These are phyloP conservation scores for Neoarthrinium moseri DNA, from an alignment of 2,329 filamentous ascomycete species.

Conservation along the genomic window DNA sequence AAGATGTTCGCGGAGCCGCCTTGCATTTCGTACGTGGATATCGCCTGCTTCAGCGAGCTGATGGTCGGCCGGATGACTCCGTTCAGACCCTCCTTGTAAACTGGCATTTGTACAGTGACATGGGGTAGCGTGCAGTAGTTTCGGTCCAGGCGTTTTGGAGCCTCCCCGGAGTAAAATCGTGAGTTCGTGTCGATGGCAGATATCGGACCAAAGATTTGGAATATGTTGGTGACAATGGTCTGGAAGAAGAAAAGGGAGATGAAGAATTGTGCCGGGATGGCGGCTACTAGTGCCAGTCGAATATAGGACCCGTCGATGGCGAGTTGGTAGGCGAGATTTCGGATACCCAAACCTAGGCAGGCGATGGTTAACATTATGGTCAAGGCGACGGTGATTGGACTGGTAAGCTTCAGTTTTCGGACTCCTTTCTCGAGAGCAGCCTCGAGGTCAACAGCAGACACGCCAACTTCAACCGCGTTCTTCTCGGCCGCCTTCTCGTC, in stretches of 20 bases:
- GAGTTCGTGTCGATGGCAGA: conserved; percentile 43
- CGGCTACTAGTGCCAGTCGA: conserved; percentile 52
- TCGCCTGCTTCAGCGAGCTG: conserved; percentile 53
- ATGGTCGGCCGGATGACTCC: conserved; percentile 55
- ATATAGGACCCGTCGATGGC: conserved; percentile 50
- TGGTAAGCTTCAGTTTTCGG: conserved; percentile 53
- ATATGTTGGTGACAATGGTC: conserved; percentile 46
- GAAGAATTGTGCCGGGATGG: conserved; percentile 56
- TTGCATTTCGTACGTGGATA: conserved; percentile 58
- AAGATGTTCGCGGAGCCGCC: conserved; percentile 69
- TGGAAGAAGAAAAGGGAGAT: conserved; percentile 51
- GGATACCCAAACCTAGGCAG: conserved; percentile 57
- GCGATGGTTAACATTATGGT: conserved; percentile 52
- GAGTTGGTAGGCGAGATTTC: conserved; percentile 52
- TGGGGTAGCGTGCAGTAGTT: conserved; percentile 41
- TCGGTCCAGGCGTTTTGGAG: conserved; percentile 35
- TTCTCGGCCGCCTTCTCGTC: conserved; percentile 36
- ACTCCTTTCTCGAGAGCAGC: conserved; percentile 37
- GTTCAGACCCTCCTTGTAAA: conserved; percentile 48
- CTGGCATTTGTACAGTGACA: conserved; percentile 48
- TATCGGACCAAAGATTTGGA: conserved; percentile 51
- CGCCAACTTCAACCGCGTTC: conserved; percentile 31
- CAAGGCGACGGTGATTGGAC: conserved; percentile 49
- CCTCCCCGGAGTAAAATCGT: conserved; percentile 41
- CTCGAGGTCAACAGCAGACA: conserved; percentile 40